phyloP scores from a whole-genome alignment of 192 early-diverging fungal genomes.

The Podila minutissima region DNA sequence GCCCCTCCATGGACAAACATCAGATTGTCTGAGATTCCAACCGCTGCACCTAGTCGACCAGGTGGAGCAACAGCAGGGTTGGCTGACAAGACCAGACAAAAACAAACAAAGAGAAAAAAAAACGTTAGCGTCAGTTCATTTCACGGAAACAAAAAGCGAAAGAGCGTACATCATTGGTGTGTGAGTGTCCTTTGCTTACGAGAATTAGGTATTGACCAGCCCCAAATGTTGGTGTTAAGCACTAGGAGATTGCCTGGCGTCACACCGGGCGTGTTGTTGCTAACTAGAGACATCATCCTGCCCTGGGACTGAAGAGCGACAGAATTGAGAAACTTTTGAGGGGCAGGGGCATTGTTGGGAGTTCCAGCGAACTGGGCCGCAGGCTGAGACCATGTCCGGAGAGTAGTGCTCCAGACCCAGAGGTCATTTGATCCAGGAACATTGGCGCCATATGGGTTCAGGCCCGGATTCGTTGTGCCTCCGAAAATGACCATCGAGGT shows the following conservation, averaged over 20 bases:
- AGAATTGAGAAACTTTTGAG: constrained; percentile 53
- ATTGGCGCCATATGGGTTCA: constrained; percentile 29
- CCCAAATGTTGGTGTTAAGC: constrained; percentile 56
- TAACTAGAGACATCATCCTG: constrained; percentile 52
- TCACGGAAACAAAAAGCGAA: constrained; percentile 6
- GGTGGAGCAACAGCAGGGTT: constrained; percentile 41
- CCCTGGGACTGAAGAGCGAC: constrained; percentile 52
- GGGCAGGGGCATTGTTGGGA: constrained; percentile 14
- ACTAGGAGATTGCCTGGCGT: constrained; percentile 39
- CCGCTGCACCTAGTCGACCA: constrained; percentile 31
- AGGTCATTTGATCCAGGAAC: constrained; percentile 52
- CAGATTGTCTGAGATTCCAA: constrained; percentile 16
- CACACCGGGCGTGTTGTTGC: constrained; percentile 51
- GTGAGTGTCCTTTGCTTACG: constrained; percentile 31
- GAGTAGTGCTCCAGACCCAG: constrained; percentile 56
- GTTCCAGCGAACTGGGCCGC: constrained; percentile 24
- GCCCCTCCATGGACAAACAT: constrained; percentile 41
- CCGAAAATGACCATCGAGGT: constrained; percentile 61
- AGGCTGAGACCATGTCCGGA: constrained; percentile 59
- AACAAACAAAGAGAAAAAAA: not conserved
- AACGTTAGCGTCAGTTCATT: not conserved
- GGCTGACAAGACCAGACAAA: constrained; percentile 2
- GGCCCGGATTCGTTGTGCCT: constrained; percentile 42
- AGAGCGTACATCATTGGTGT: not conserved
- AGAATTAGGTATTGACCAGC: constrained; percentile 56